These are phyloP conservation scores for Xylariales sp. DNA, from an alignment of 2,329 filamentous ascomycete species.

Conservation along the genomic window DNA sequence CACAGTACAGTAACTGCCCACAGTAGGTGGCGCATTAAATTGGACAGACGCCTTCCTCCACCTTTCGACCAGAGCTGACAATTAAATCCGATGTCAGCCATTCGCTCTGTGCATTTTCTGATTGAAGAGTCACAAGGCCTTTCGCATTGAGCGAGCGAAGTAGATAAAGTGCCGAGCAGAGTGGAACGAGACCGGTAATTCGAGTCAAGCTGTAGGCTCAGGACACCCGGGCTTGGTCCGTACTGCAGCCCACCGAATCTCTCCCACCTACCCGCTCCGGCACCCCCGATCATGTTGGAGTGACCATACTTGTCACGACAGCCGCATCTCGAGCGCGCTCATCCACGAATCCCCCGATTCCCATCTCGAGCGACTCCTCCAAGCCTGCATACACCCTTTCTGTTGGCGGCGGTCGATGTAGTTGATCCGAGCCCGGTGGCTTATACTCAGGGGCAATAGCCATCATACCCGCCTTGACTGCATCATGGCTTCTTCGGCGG, in stretches of 20 bases:
- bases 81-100: no score
- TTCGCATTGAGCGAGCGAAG: no score
- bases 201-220: no score
- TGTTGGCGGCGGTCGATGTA: no score
- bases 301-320: conserved; percentile 26
- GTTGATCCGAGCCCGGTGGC: neutral
- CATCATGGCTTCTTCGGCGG: conserved; percentile 50
- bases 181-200: no score
- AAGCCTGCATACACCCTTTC: neutral
- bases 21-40: no score
- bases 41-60: no score
- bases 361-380: neutral
- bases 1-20: no score
- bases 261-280: neutral
- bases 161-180: no score
- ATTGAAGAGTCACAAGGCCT: no score
- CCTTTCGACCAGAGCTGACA: no score
- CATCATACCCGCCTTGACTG: conserved; percentile 10
- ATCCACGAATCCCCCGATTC: neutral
- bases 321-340: conserved; percentile 26
- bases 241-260: neutral
- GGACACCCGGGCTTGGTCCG: neutral
- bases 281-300: conserved; percentile 24
- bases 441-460: conserved; percentile 2
- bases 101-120: no score